These are phyloP conservation scores for Debaryomyces sp. DNA, from an alignment of 1,139 yeast species.

Conservation along the genomic window DNA sequence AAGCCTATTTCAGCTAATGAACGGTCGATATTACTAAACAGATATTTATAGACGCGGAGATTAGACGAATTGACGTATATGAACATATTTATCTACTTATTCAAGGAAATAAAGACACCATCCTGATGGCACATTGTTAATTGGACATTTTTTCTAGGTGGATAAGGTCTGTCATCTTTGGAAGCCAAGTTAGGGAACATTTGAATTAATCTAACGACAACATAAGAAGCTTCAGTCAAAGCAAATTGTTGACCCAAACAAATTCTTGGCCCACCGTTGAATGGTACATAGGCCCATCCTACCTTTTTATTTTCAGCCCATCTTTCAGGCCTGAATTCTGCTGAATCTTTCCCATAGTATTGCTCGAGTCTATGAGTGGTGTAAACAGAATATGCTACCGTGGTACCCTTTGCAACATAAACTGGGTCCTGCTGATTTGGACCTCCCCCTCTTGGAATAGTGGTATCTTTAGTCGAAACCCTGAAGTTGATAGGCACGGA, in stretches of 20 bases:
- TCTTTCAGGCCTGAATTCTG: constrained; percentile 52
- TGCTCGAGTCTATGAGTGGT: constrained; percentile 47
- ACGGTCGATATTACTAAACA: not conserved
- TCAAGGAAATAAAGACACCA: constrained; percentile 15
- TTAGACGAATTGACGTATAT: not conserved
- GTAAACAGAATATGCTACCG: constrained; percentile 46
- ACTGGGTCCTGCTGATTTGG: constrained; percentile 43
- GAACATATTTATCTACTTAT: constrained; percentile 1
- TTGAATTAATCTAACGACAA: constrained; percentile 48
- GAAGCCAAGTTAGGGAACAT: constrained; percentile 34
- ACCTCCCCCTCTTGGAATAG: constrained; percentile 58
- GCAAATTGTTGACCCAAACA: constrained; percentile 67
- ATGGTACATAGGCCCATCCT: constrained; percentile 59
- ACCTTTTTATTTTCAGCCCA: constrained; percentile 43
- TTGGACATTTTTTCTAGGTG: constrained; percentile 27
- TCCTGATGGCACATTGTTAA: constrained; percentile 31
- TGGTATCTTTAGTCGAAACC: constrained; percentile 46
- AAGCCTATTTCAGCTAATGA: not conserved
- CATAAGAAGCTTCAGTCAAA: constrained; percentile 56
- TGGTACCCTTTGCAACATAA: constrained; percentile 48
- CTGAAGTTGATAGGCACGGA: constrained; percentile 58
- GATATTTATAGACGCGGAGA: not conserved
- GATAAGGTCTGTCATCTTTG: constrained; percentile 23
- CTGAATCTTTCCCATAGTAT: constrained; percentile 53
- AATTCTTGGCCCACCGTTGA: constrained; percentile 65